phyloP scores from a whole-genome alignment of 2,329 filamentous ascomycete species.

The Exophiala calicioides region DNA sequence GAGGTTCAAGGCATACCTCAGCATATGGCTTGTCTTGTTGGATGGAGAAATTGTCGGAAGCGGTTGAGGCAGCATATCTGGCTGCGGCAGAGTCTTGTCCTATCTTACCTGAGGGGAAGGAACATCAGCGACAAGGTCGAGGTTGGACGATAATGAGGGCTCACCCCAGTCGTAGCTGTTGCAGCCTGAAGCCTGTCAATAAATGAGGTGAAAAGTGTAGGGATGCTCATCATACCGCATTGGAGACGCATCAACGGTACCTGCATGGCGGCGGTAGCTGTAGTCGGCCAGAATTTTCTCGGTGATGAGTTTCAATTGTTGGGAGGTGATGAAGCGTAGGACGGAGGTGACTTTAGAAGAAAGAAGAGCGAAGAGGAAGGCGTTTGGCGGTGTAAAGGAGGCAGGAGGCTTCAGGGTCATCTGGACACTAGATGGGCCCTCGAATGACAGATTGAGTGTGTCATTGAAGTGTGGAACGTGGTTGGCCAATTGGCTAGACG shows the following conservation, averaged over 20 bases:
- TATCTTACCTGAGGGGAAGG: conserved; percentile 70
- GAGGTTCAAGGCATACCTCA: conserved; percentile 65
- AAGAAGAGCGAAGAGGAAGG: conserved; percentile 7
- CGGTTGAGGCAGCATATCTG: conserved; percentile 82
- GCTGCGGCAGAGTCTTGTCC: conserved; percentile 85
- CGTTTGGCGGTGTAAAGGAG: conserved; percentile 20
- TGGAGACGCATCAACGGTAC: conserved; percentile 79
- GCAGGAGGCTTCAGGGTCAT: conserved; percentile 10
- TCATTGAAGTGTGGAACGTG: conserved; percentile 12
- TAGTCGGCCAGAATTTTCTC: too few species aligned
- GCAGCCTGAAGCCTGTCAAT: conserved; percentile 62
- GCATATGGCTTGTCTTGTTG: conserved; percentile 90
- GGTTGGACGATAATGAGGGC: conserved; percentile 24
- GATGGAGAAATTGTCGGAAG: conserved; percentile 71
- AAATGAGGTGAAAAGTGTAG: background rate
- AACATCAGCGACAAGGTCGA: conserved; percentile 4
- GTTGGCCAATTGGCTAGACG: conserved; percentile 16
- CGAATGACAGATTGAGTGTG: background rate
- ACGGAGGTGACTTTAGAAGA: background rate
- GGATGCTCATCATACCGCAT: conserved; percentile 55
- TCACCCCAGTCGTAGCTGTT: conserved; percentile 98
- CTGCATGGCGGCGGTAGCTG: conserved; percentile 64
- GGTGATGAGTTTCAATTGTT: background rate
- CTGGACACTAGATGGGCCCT: conserved; percentile 7
- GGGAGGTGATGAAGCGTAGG: too few species aligned